phyloP scores from a whole-genome alignment of 2,329 filamentous ascomycete species.

The Coleophoma eucalyptorum region DNA sequence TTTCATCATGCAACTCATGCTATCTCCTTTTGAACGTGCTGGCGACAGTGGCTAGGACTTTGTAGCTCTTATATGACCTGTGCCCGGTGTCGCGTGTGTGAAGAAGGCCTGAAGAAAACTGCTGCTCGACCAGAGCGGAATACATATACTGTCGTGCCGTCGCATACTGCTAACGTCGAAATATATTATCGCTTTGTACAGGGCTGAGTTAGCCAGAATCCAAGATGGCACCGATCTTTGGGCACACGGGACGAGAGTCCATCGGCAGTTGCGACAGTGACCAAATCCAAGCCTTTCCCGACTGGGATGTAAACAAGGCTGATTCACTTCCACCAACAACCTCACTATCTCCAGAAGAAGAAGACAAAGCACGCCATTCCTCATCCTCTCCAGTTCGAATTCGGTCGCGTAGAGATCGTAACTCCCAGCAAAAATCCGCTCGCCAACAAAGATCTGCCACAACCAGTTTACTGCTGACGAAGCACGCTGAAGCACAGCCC shows the following conservation, averaged over 20 bases:
- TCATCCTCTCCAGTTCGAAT: slow-evolving; percentile 7
- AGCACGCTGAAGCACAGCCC: slow-evolving; percentile 6
- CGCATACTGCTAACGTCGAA: no score
- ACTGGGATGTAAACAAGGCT: slow-evolving; percentile 13
- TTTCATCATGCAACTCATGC: slow-evolving; percentile 16
- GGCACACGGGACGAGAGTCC: neutral
- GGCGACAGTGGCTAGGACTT: slow-evolving; percentile 1
- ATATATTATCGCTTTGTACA: no score
- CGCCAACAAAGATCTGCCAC: slow-evolving; percentile 20
- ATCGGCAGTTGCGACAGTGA: slow-evolving; percentile 5
- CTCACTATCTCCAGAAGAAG: slow-evolving; percentile 12
- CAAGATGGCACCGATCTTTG: slow-evolving; percentile 1
- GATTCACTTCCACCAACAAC: slow-evolving; percentile 4
- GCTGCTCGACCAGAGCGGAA: no score
- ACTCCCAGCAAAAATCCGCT: slow-evolving; percentile 17
- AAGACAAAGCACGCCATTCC: no score
- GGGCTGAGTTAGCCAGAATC: neutral
- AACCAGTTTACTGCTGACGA: slow-evolving; percentile 4
- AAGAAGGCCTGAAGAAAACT: no score
- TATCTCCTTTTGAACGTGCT: slow-evolving; percentile 2
- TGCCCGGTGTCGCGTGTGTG: neutral
- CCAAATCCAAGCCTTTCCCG: slow-evolving; percentile 7
- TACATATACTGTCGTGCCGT: no score
- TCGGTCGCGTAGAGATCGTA: slow-evolving; percentile 19
- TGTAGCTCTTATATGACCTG: slow-evolving; percentile 4